Conservation (phyloP, 345 rosid species). For the Isatis tinctoria region DNA sequence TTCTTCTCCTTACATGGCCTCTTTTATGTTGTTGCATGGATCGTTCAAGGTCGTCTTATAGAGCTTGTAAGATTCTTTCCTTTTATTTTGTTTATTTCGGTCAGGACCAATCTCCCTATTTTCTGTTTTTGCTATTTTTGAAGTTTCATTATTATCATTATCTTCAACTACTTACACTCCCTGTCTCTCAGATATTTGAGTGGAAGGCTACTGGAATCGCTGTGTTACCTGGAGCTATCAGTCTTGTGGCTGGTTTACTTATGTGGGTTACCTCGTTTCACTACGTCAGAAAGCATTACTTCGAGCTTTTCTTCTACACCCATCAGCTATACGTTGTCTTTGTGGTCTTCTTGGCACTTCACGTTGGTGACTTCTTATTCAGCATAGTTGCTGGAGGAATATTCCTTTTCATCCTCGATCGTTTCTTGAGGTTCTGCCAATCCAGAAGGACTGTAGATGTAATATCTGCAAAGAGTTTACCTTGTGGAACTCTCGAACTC, state of each 20-base stretch:
- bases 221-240: conserved; percentile 67
- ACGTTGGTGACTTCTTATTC: conserved; percentile 71
- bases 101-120: neutral
- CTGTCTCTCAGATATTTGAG: conserved; percentile 45
- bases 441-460: conserved; percentile 65
- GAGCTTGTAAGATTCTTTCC: conserved; percentile 42
- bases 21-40: conserved; percentile 55
- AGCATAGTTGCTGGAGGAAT: conserved; percentile 75
- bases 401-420: conserved; percentile 80
- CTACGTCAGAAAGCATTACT: conserved; percentile 60
- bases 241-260: conserved; percentile 69
- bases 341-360: conserved; percentile 74
- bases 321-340: conserved; percentile 83
- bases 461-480: conserved; percentile 69
- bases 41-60: conserved; percentile 50
- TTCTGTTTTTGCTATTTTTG: neutral
- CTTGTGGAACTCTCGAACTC: conserved; percentile 77
- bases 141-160: neutral
- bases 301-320: conserved; percentile 91
- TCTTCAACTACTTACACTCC: neutral
- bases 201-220: conserved; percentile 63
- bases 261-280: conserved; percentile 87
- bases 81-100: neutral
- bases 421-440: conserved; percentile 86
- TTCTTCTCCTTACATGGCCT: conserved; percentile 81